These are phyloP conservation scores for Pinus albicaulis DNA, from an alignment of 75 land plant genomes.

Conservation along the genomic window DNA sequence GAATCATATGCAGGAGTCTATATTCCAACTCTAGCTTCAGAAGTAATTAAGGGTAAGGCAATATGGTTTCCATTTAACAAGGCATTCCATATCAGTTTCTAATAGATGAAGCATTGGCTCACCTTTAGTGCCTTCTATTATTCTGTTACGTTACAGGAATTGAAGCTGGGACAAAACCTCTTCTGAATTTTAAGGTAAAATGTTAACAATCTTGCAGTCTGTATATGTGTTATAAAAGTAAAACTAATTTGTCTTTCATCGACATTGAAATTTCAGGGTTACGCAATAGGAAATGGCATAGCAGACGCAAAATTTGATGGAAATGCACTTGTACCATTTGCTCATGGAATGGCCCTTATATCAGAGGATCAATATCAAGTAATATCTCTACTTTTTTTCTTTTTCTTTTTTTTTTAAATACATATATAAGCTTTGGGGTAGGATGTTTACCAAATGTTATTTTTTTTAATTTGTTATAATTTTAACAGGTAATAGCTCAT, in stretches of 20 bases:
- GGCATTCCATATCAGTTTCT: not conserved
- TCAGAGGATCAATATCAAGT: no score
- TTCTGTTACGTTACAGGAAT: not conserved
- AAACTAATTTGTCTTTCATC: not conserved
- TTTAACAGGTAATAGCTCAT: no score
- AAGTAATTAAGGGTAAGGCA: slow-evolving; percentile 66
- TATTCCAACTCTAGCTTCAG: slow-evolving; percentile 76
- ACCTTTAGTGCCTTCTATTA: not conserved
- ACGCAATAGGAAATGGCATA: slow-evolving; percentile 91
- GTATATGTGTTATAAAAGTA: not conserved
- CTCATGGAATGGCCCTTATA: no score
- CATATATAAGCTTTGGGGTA: no score
- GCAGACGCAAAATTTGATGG: slow-evolving; percentile 54
- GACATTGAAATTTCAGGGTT: slow-evolving; percentile 52
- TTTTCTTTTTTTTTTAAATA: no score
- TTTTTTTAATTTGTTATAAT: no score
- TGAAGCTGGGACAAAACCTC: no score
- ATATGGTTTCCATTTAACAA: not conserved
- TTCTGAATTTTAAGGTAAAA: no score
- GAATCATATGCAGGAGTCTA: slow-evolving; percentile 95
- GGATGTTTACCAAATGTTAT: no score
- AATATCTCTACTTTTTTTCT: no score
- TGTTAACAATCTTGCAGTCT: not conserved
- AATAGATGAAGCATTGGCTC: not conserved
- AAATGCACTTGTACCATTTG: no score